Conservation (phyloP, 1,139 yeast genomes). For the Geotrichum restrictum region DNA sequence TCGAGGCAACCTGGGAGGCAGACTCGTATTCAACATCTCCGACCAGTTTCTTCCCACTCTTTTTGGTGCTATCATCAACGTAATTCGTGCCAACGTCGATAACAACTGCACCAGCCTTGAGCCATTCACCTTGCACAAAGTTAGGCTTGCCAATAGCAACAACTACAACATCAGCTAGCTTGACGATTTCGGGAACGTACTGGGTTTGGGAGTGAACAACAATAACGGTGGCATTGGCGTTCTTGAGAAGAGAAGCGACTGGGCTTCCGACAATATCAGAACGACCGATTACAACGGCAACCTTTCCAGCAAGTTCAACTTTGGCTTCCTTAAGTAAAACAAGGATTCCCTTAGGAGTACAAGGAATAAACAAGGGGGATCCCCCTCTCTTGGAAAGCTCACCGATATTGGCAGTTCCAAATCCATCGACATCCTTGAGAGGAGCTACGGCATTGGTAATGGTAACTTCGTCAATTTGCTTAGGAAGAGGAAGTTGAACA, state of each 20-base stretch:
- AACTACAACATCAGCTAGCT: conserved; percentile 81
- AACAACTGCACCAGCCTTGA: conserved; percentile 77
- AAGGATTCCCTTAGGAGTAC: conserved; percentile 95
- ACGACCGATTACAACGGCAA: conserved; percentile 93
- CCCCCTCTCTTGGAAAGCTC: conserved; percentile 90
- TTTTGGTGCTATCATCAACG: conserved; percentile 67
- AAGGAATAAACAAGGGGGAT: conserved; percentile 78
- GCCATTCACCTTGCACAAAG: conserved; percentile 84
- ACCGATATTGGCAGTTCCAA: conserved; percentile 85
- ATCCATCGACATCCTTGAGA: conserved; percentile 93
- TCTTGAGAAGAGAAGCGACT: conserved; percentile 73
- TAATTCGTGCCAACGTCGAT: conserved; percentile 97
- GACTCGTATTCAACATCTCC: conserved; percentile 88
- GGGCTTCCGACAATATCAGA: conserved; percentile 97
- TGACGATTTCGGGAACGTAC: conserved; percentile 57
- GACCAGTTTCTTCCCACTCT: conserved; percentile 80
- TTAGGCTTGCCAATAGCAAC: conserved; percentile 87
- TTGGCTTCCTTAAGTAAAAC: conserved; percentile 63
- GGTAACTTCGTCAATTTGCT: conserved; percentile 70
- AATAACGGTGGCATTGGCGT: conserved; percentile 82
- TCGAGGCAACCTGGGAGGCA: conserved; percentile 62
- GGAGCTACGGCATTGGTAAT: conserved; percentile 74
- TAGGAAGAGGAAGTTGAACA: conserved; percentile 88
- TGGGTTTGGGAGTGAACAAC: conserved; percentile 74
- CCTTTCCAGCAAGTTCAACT: conserved; percentile 65